phyloP scores from a whole-genome alignment of 768 basidiomycete species.

The Tulasnella sp. region DNA sequence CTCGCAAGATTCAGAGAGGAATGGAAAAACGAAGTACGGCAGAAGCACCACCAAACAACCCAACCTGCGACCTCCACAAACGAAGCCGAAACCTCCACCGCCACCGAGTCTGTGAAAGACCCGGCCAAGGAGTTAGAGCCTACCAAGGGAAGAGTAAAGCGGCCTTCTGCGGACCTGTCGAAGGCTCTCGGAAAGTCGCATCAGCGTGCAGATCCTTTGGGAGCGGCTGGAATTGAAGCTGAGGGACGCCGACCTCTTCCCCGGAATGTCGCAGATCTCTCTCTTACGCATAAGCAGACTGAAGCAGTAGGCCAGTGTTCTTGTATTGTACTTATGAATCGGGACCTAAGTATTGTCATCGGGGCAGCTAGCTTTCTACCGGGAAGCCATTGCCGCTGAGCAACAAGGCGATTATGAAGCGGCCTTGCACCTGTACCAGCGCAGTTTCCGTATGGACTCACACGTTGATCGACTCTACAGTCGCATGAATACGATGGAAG shows the following conservation, averaged over 20 bases:
- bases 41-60: neutral
- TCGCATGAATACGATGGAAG: neutral
- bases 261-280: neutral
- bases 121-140: neutral
- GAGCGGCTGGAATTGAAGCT: neutral
- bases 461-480: slow-evolving; percentile 65
- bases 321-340: neutral
- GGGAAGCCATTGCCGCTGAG: slow-evolving; percentile 59
- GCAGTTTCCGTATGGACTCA: slow-evolving; percentile 65
- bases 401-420: slow-evolving; percentile 63
- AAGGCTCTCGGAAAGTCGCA: neutral
- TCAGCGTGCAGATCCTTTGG: neutral
- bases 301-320: neutral
- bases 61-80: neutral
- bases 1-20: slow-evolving; percentile 56
- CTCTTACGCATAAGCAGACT: neutral
- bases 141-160: neutral
- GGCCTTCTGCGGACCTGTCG: neutral
- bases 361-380: slow-evolving; percentile 38
- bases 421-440: slow-evolving; percentile 64
- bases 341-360: neutral
- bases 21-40: slow-evolving; percentile 57
- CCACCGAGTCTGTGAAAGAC: neutral
- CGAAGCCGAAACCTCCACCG: neutral
- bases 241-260: neutral